These are phyloP conservation scores for Moricandia moricandioides DNA, from an alignment of 345 rosid genomes.

Conservation along the genomic window DNA sequence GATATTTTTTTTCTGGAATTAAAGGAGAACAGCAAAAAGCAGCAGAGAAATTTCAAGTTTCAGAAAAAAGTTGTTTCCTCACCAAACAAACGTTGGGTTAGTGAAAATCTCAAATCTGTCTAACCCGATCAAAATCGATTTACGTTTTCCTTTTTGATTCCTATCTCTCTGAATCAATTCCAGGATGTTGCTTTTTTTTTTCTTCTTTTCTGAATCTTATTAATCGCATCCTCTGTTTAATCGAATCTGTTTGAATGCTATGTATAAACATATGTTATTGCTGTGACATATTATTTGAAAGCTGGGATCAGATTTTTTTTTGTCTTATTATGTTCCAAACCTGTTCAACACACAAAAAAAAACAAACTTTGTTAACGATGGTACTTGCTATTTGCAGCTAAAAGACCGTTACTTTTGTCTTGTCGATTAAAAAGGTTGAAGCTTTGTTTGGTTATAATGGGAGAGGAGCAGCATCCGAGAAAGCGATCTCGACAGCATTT, in stretches of 20 bases:
- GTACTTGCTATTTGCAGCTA: slow-evolving; percentile 11
- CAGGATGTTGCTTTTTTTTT: neutral
- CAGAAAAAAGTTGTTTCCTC: slow-evolving; percentile 10
- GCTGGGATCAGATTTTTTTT: neutral
- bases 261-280: neutral
- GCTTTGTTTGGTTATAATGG: slow-evolving; percentile 19
- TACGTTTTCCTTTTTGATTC: neutral
- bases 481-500: slow-evolving; percentile 30
- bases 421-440: neutral
- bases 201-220: neutral
- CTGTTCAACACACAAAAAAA: neutral
- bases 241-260: neutral
- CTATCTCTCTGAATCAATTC: neutral
- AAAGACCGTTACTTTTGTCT: neutral
- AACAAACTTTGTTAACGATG: neutral
- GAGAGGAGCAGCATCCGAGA: slow-evolving; percentile 32
- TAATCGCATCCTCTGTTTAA: neutral
- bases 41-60: slow-evolving; percentile 23
- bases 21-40: neutral
- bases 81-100: slow-evolving; percentile 31
- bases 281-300: neutral
- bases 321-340: neutral
- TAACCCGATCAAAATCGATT: neutral
- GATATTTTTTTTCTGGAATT: slow-evolving; percentile 7
- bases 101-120: slow-evolving; percentile 27